phyloP scores from a whole-genome alignment of 805 yeast species.

The Debaryomyces maramus region DNA sequence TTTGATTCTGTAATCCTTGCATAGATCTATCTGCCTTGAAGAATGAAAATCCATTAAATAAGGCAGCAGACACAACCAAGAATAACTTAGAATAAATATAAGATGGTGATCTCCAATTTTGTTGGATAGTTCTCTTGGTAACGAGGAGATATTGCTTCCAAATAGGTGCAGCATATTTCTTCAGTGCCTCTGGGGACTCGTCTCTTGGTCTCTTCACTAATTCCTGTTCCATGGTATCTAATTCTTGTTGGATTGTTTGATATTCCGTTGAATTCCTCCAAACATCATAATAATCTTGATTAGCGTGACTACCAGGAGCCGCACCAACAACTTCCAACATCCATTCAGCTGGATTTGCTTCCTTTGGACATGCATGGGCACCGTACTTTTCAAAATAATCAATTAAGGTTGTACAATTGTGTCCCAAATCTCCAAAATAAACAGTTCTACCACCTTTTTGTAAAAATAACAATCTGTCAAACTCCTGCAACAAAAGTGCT shows the following conservation, averaged over 20 bases:
- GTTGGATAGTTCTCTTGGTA: constrained; percentile 25
- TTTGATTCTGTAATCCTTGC: constrained; percentile 67
- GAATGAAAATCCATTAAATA: constrained; percentile 73
- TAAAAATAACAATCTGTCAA: constrained; percentile 69
- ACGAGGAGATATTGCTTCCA: constrained; percentile 33
- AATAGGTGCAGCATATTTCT: constrained; percentile 29
- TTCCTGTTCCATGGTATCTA: constrained; percentile 64
- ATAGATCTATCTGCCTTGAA: constrained; percentile 59
- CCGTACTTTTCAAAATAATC: constrained; percentile 71
- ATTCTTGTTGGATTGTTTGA: constrained; percentile 55
- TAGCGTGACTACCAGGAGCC: constrained; percentile 75
- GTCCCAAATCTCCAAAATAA: constrained; percentile 79
- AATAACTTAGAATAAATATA: constrained; percentile 63
- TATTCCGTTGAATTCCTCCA: constrained; percentile 74
- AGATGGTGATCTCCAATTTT: constrained; percentile 57
- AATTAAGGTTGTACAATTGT: constrained; percentile 56
- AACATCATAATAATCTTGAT: constrained; percentile 70
- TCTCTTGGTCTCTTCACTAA: constrained; percentile 27
- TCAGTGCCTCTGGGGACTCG: constrained; percentile 24
- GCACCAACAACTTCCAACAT: constrained; percentile 86
- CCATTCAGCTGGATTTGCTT: constrained; percentile 64
- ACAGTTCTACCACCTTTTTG: constrained; percentile 79
- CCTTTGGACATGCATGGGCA: constrained; percentile 46
- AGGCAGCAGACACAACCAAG: constrained; percentile 53
- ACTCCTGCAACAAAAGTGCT: constrained; percentile 71